Evolutionary conservation across 2,329 filamentous ascomycete species (phyloP), one percentile per base, ranked within the genome.

Genomic region (Elsinoe australis): DNA sequence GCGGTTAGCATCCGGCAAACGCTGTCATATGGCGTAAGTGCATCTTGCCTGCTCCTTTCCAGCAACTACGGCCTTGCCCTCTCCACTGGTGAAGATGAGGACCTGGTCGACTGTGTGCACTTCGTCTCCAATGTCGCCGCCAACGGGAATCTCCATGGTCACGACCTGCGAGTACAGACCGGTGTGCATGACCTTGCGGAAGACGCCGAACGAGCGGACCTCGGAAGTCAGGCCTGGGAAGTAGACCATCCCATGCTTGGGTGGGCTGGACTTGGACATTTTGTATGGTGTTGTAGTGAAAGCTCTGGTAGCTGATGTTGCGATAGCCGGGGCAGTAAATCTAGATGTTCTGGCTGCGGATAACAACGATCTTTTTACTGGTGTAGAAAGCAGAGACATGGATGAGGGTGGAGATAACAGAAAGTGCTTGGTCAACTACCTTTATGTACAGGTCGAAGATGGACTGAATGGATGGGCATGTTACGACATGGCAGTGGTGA

Each of bases 101-200:
- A 79, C 75, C 55, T 83, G 79, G 53, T 83, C 79, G 29, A 82
- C 78, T 0, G 74, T 75, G 59, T 82, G 79, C 51, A 80, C 78
- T 64, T 82, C 78, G 46, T 82, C 78, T n/a, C 79, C 78, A 55
- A 83, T 82, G 22, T 83, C 78, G 2, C 79, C 78, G 10, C 71
- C 72, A 0, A 79, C 74, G 0, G 79, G 79, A 0, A 83, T 70
- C 34, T 78, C 79, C 79, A 82, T 83, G 0, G 79, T 69, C 0
- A 82, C 79, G 6, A 83, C 61, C 60, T 83, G 79, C 8, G 70
- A 72, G 59, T 81, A 82, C 5, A 82, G 63, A 0, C 79, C 79
- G 1, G 79, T 82, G 62, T 74, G 79, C 10, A 83, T 62, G 17
- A 83, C 78, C 26, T 74, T 76, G 3, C 79, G 68, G 58, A 82